Percentiles rank a stretch among this genome's conserved stretches.
These are phyloP conservation scores for Saccharomycopsis selenospora DNA, from an alignment of 805 yeast genomes.

Conservation along the genomic window DNA sequence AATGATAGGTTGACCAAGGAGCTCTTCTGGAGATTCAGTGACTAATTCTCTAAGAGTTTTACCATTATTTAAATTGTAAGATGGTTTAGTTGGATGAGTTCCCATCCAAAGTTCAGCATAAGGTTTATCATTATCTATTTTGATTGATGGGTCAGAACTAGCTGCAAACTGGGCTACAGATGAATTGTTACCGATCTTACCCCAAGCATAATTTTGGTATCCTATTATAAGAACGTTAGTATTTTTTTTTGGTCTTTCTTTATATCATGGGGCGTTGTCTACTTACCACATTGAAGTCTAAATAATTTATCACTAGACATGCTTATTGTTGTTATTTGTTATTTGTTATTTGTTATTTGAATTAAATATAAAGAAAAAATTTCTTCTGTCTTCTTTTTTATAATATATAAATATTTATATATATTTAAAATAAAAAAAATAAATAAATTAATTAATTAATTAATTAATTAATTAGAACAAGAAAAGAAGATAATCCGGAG, in stretches of 20 bases:
- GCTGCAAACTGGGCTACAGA: slow-evolving; percentile 87
- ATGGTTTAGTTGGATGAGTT: slow-evolving; percentile 89
- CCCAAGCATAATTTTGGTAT: slow-evolving; percentile 81
- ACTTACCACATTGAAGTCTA: slow-evolving; percentile 31
- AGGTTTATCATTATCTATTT: slow-evolving; percentile 67
- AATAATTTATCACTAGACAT: slow-evolving; percentile 21
- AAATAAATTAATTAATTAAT: no score
- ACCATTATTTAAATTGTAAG: slow-evolving; percentile 48
- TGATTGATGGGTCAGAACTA: slow-evolving; percentile 52
- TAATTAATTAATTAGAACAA: no score
- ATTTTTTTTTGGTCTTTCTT: background rate
- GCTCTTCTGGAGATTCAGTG: slow-evolving; percentile 45
- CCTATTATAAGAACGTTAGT: slow-evolving; percentile 30
- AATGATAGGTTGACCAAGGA: slow-evolving; percentile 53
- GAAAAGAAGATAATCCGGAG: no score
- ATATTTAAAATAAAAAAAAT: no score
- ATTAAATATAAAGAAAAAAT: no score
- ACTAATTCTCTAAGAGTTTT: slow-evolving; percentile 62
- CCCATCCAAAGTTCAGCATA: slow-evolving; percentile 99
- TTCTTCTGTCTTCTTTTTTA: no score
- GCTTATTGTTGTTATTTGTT: no score
- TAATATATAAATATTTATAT: no score
- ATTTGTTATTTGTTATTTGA: no score
- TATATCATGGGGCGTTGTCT: background rate
- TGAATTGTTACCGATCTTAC: slow-evolving; percentile 74